Conservation (phyloP, 1,284 basidiomycete species). For the Sporisorium graminicola region DNA sequence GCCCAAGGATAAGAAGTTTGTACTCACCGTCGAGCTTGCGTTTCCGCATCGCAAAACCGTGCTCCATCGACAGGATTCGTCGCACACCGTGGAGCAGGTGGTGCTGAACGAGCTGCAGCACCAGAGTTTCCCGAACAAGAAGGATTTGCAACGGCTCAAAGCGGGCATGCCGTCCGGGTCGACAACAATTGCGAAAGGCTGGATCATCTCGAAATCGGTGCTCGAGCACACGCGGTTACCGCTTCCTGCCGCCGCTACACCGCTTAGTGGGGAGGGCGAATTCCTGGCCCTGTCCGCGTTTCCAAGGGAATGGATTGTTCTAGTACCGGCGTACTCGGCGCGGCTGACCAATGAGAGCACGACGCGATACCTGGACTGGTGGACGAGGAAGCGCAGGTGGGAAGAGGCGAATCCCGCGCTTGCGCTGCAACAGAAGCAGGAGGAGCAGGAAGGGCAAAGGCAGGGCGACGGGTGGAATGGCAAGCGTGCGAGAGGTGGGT, state of each 20-base stretch:
- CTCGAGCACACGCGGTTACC: neutral
- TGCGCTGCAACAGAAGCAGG: slow-evolving; percentile 2
- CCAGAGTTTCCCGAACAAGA: slow-evolving; percentile 10
- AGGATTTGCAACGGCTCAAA: slow-evolving; percentile 1
- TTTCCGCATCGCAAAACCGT: neutral
- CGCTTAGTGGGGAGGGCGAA: neutral
- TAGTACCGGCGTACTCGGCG: slow-evolving; percentile 28
- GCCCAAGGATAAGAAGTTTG: slow-evolving; percentile 16
- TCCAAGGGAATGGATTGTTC: slow-evolving; percentile 20
- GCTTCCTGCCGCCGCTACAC: neutral
- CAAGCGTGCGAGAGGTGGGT: neutral
- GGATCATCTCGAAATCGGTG: neutral
- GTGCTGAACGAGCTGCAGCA: slow-evolving; percentile 13
- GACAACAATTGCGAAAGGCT: neutral
- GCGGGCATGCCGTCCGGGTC: neutral
- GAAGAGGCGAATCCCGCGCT: slow-evolving; percentile 32
- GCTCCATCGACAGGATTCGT: slow-evolving; percentile 7
- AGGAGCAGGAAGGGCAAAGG: neutral
- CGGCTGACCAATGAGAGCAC: slow-evolving; percentile 43
- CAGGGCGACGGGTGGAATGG: neutral
- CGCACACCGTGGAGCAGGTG: neutral
- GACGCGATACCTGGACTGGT: slow-evolving; percentile 46
- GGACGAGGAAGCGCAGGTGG: slow-evolving; percentile 32
- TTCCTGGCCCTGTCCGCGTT: neutral
- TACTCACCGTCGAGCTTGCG: slow-evolving; percentile 16